Percentiles rank a stretch among this genome's conserved stretches.
Evolutionary conservation across 208 protist genomes (phyloP).

Genomic region (Phytomonas francai): DNA sequence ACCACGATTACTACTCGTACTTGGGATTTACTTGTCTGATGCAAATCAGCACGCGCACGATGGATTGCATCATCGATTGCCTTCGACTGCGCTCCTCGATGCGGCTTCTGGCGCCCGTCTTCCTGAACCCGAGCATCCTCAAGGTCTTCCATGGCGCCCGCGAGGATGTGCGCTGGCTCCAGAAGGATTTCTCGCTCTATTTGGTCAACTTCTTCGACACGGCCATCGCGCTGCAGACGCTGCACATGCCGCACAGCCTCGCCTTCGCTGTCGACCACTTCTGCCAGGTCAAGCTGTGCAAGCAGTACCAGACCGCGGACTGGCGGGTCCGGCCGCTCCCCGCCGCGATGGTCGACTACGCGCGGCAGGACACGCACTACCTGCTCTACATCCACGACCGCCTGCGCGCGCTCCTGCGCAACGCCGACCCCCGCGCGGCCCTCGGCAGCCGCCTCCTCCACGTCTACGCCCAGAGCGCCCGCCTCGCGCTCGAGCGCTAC

Average conservation of each 20-base stretch:
- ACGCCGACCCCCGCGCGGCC: slow-evolving; percentile 61
- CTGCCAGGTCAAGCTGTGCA: slow-evolving; percentile 92
- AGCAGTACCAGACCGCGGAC: slow-evolving; percentile 97
- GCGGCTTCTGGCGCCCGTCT: slow-evolving; percentile 78
- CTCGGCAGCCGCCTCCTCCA: slow-evolving; percentile 82
- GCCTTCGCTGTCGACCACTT: slow-evolving; percentile 93
- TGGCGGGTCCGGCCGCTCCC: slow-evolving; percentile 97
- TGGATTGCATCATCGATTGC: slow-evolving; percentile 97
- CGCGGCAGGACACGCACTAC: slow-evolving; percentile 97
- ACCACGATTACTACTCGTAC: slow-evolving; percentile 93
- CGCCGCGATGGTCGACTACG: slow-evolving; percentile 95
- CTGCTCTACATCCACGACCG: slow-evolving; percentile 96
- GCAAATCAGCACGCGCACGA: slow-evolving; percentile 94
- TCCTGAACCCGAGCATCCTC: slow-evolving; percentile 90
- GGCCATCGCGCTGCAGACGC: slow-evolving; percentile 90
- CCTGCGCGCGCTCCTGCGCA: slow-evolving; percentile 68
- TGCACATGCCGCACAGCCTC: slow-evolving; percentile 89
- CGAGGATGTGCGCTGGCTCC: slow-evolving; percentile 96
- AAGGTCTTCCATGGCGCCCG: slow-evolving; percentile 97
- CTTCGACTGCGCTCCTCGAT: slow-evolving; percentile 89
- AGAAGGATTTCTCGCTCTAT: slow-evolving; percentile 98
- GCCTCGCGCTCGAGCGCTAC: slow-evolving; percentile 86
- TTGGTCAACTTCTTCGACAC: slow-evolving; percentile 98
- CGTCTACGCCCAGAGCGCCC: slow-evolving; percentile 70
- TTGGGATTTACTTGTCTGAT: slow-evolving; percentile 97